Base-by-base conservation (phyloP, 192 early-diverging fungal species). In the Haplosporangium gracile region DNA sequence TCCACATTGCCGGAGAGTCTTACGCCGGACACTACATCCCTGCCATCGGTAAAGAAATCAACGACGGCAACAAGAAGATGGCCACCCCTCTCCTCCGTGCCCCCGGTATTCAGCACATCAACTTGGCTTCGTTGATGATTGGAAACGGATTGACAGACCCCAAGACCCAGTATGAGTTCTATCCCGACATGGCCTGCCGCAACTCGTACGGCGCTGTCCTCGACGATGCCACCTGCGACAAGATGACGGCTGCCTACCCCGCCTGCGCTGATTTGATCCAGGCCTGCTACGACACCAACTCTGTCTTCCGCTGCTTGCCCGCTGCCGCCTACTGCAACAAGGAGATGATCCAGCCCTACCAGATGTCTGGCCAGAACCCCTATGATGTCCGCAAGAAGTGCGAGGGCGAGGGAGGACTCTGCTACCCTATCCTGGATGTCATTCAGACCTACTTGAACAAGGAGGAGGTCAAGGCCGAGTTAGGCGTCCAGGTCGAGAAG, bases 11-110 rank as follows among this genome's bases (percentile, higher is more conserved):
- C 81, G 98, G 97, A 75, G 97, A 98, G 89, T 93, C 90, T 57
- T 95, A 97, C 70, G 95, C 92, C 9, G 98, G 98, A 5, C 97
- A 98, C 89, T 99, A 99, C 82, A 92, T 99, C 68, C 98, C 98
- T 32, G 97, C 95, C 43, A 94, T 97, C 40, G 97, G 93, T 13
- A 88, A 90, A 72, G 95, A 94, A 53, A 97, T 99, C 82, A 90
- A 95, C 40, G 92, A 93, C 32, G 90, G 92, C 49, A 98, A 99
- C 88, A 90, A 95, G 72, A 90, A 91, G 75, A 85, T 85, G 42
- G 78, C 79, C 24, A 82, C 80, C 2, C 81, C 89, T 8, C 60
- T 82, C 34, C 77, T 71, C 49, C 89, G 80, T 29, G n/a, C 88
- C 29, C 79, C 76, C 49, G 85, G 89, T 63, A 57, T 91, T 65